Evolutionary conservation across 306 rosid genomes (phyloP).

Genomic region (Pachyrhizus erosus): DNA sequence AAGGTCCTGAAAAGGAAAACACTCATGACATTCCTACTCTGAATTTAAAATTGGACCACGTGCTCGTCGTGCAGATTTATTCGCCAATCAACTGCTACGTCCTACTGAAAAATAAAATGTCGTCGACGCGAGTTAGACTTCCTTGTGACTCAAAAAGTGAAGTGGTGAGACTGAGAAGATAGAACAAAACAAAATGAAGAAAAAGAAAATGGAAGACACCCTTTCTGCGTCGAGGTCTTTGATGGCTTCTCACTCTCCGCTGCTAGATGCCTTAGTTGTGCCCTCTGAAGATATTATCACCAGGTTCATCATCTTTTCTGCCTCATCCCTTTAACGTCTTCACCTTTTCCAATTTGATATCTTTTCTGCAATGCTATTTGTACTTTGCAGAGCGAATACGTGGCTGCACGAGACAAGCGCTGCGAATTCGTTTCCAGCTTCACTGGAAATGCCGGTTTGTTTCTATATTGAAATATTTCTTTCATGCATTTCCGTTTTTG

Average conservation of each 20-base stretch:
- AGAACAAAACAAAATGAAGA: background rate
- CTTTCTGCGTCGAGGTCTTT: constrained; percentile 73
- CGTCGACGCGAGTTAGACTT: too few species aligned
- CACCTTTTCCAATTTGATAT: background rate
- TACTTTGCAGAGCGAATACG: constrained; percentile 95
- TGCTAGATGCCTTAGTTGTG: constrained; percentile 82
- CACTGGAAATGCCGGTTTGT: constrained; percentile 95
- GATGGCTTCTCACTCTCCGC: constrained; percentile 88
- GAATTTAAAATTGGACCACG: too few species aligned
- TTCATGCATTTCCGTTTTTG: background rate
- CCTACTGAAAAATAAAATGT: too few species aligned
- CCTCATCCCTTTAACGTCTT: background rate
- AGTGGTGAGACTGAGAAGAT: background rate
- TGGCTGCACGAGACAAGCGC: constrained; percentile 84
- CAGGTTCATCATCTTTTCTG: constrained; percentile 57
- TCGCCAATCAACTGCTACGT: too few species aligned
- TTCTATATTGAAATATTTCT: background rate
- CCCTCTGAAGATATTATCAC: constrained; percentile 98
- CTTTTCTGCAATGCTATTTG: constrained; percentile 20
- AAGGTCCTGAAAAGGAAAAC: too few species aligned
- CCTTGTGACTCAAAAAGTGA: background rate
- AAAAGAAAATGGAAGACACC: constrained; percentile 85
- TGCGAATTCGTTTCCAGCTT: constrained; percentile 93
- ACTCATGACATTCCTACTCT: too few species aligned
- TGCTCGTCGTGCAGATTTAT: too few species aligned